phyloP scores from a whole-genome alignment of 2,329 filamentous ascomycete genomes.

The Aspergillus texensis region DNA sequence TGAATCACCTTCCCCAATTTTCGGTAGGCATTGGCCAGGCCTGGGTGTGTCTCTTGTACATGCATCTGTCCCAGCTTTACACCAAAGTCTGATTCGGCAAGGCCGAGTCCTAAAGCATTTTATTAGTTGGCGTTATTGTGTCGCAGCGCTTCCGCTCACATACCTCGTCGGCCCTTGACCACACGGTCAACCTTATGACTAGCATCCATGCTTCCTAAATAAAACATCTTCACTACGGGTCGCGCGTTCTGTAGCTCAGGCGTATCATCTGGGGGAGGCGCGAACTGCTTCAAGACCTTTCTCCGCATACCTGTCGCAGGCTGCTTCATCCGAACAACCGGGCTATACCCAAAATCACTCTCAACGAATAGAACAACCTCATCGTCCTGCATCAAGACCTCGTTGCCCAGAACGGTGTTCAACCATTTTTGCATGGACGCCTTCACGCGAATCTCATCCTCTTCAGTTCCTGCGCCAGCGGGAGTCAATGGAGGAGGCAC shows the following conservation, averaged over 20 bases:
- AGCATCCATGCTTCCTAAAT: conserved; percentile 93
- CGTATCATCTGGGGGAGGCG: conserved; percentile 94
- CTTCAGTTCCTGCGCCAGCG: conserved; percentile 91
- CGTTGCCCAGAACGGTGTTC: conserved; percentile 88
- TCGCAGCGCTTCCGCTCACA: conserved; percentile 23
- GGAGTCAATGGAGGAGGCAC: conserved; percentile 94
- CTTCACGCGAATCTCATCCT: conserved; percentile 90
- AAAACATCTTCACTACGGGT: conserved; percentile 92
- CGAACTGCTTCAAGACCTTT: conserved; percentile 97
- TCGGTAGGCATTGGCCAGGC: conserved; percentile 85
- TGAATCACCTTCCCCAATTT: conserved; percentile 95
- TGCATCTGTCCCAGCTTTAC: conserved; percentile 85
- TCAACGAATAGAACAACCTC: conserved; percentile 99
- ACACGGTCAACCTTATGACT: conserved; percentile 94
- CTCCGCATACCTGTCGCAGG: conserved; percentile 92
- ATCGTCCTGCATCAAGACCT: conserved; percentile 90
- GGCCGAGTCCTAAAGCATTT: conserved; percentile 70
- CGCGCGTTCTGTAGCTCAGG: conserved; percentile 89
- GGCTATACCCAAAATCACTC: conserved; percentile 97
- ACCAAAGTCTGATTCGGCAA: conserved; percentile 90
- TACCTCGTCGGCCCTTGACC: conserved; percentile 89
- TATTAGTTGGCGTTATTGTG: neutral
- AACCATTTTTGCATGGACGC: conserved; percentile 90
- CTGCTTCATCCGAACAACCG: conserved; percentile 92
- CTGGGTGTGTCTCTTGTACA: conserved; percentile 85